phyloP scores from a whole-genome alignment of 352 stramenopile species.

The Globisporangium nagaii region DNA sequence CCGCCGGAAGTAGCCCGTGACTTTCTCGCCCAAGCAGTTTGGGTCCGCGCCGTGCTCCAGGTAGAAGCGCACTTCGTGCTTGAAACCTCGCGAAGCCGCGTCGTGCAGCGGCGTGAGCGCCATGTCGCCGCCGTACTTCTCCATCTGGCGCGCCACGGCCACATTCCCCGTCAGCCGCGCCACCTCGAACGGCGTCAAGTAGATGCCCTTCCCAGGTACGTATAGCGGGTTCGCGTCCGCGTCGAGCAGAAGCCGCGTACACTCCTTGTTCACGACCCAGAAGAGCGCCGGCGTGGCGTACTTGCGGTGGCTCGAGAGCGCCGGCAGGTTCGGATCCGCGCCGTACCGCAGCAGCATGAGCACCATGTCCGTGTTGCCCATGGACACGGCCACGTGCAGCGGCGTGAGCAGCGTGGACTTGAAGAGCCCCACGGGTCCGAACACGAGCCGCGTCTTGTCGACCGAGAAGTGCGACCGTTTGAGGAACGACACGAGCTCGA shows the following conservation, averaged over 20 bases:
- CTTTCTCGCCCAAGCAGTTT: constrained; percentile 65
- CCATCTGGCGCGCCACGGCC: constrained; percentile 59
- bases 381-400: constrained; percentile 65
- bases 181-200: constrained; percentile 68
- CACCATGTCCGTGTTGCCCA: constrained; percentile 64
- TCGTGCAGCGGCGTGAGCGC: constrained; percentile 70
- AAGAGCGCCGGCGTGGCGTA: constrained; percentile 65
- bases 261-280: constrained; percentile 68
- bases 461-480: constrained; percentile 37
- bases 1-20: constrained; percentile 55
- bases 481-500: constrained; percentile 54
- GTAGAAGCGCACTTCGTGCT: constrained; percentile 55
- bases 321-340: constrained; percentile 50
- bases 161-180: constrained; percentile 59
- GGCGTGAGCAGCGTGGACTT: constrained; percentile 63
- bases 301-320: constrained; percentile 46
- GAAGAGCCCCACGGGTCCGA: constrained; percentile 52
- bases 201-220: constrained; percentile 49
- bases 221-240: constrained; percentile 64
- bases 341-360: constrained; percentile 52
- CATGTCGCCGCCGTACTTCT: constrained; percentile 78
- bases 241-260: constrained; percentile 51
- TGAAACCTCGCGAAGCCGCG: constrained; percentile 46
- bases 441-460: constrained; percentile 32
- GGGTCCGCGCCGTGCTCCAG: constrained; percentile 63